A percentile compares a stretch with the other conserved stretches of the same genome.
These are phyloP conservation scores for Citrus australasica DNA, from an alignment of 345 rosid genomes.

Conservation along the genomic window DNA sequence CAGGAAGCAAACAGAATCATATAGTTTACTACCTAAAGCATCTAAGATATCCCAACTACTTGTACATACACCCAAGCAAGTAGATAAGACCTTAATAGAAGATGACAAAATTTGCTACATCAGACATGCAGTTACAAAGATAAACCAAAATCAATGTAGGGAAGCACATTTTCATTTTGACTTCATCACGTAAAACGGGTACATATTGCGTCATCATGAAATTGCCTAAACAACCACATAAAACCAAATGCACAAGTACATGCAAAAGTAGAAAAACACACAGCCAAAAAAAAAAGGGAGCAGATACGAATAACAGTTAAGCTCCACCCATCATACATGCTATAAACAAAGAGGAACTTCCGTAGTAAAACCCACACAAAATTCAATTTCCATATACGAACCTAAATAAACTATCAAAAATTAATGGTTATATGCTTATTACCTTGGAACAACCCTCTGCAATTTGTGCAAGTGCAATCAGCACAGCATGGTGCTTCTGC, in stretches of 20 bases:
- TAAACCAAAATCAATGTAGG: neutral
- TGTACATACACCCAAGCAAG: neutral
- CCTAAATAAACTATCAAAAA: neutral
- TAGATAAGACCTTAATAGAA: neutral
- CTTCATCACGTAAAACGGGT: neutral
- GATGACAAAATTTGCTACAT: neutral
- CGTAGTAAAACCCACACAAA: neutral
- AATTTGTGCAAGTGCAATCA: conserved; percentile 66
- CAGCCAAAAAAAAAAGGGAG: neutral
- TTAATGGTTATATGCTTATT: neutral
- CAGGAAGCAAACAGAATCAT: neutral
- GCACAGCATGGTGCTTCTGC: conserved; percentile 73
- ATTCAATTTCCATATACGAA: neutral
- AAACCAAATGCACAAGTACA: neutral
- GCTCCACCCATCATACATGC: neutral
- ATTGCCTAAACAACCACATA: neutral
- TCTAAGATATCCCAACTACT: neutral
- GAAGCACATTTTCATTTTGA: neutral
- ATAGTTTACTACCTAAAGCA: neutral
- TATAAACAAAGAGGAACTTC: neutral
- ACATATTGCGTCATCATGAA: neutral
- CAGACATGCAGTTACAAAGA: neutral
- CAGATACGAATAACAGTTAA: neutral
- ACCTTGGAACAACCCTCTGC: conserved; percentile 84
- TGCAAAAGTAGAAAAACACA: neutral